Percentiles rank a stretch among this genome's conserved stretches.
Evolutionary conservation across 352 stramenopile genomes (phyloP).

Genomic region (Bremia lactucae): DNA sequence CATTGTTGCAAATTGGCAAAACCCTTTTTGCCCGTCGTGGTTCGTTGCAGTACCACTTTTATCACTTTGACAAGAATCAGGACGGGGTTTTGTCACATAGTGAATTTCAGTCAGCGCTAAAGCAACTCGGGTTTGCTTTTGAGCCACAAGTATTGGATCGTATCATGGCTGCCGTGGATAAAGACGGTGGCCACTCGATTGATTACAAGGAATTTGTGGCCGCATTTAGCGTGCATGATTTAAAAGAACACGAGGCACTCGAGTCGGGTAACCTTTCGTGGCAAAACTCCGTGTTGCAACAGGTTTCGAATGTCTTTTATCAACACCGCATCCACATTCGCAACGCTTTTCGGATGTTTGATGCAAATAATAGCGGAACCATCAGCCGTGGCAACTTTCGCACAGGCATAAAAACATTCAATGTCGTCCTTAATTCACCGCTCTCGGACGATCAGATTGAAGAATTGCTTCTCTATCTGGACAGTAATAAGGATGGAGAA

Average conservation of each 20-base stretch:
- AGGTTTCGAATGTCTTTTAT: constrained; percentile 91
- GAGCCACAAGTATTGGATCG: constrained; percentile 40
- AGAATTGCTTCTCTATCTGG: constrained; percentile 75
- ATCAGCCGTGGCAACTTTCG: constrained; percentile 84
- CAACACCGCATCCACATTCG: constrained; percentile 90
- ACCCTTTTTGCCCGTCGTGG: constrained; percentile 62
- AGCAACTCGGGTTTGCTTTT: constrained; percentile 60
- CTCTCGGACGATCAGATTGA: constrained; percentile 89
- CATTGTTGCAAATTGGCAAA: constrained; percentile 66
- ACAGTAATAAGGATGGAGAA: constrained; percentile 85
- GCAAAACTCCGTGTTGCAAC: constrained; percentile 88
- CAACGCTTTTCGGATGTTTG: constrained; percentile 88
- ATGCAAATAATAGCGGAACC: constrained; percentile 67
- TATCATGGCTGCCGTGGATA: constrained; percentile 83
- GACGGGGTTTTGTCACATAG: constrained; percentile 70
- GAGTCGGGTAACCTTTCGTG: constrained; percentile 69
- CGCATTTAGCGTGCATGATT: constrained; percentile 81
- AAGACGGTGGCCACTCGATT: constrained; percentile 80
- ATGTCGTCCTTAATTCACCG: constrained; percentile 80
- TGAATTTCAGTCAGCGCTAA: constrained; percentile 67
- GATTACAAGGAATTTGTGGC: constrained; percentile 90
- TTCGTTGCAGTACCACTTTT: constrained; percentile 77
- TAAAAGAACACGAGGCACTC: constrained; percentile 46
- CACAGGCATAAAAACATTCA: constrained; percentile 80
- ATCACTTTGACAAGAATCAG: constrained; percentile 74